Evolutionary conservation across 768 basidiomycete species (phyloP).

Genomic region (Antrodiella citrinella): DNA sequence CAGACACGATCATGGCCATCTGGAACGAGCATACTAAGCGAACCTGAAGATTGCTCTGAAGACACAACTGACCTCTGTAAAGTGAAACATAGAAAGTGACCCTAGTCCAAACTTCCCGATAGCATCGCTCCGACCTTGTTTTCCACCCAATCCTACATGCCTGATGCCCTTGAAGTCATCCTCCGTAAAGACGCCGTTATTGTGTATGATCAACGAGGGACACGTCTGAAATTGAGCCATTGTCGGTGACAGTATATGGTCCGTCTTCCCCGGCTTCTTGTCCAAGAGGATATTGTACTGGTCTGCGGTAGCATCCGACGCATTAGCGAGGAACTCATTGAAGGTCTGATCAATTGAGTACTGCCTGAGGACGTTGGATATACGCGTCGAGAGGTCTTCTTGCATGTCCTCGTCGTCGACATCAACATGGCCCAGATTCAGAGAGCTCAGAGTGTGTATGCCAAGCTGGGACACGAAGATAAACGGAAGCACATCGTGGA

Average conservation of each 20-base stretch:
- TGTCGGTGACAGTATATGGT: slow-evolving; percentile 23
- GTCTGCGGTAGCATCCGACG: slow-evolving; percentile 39
- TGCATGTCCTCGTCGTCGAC: slow-evolving; percentile 34
- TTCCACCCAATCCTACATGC: slow-evolving; percentile 37
- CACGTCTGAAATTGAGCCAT: slow-evolving; percentile 28
- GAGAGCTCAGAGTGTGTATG: slow-evolving; percentile 14
- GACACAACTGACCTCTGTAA: slow-evolving; percentile 36
- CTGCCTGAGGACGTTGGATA: slow-evolving; percentile 33
- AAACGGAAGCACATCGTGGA: not conserved
- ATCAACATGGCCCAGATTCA: slow-evolving; percentile 11
- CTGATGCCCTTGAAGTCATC: slow-evolving; percentile 41
- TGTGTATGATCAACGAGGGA: slow-evolving; percentile 37
- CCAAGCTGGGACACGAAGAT: slow-evolving; percentile 11
- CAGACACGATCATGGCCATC: slow-evolving; percentile 27
- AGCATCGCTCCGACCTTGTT: slow-evolving; percentile 26
- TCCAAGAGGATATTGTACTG: slow-evolving; percentile 36
- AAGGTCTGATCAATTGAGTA: slow-evolving; percentile 37
- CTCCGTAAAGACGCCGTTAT: slow-evolving; percentile 32
- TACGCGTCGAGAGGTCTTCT: slow-evolving; percentile 33
- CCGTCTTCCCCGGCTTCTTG: slow-evolving; percentile 9
- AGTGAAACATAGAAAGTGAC: slow-evolving; percentile 43
- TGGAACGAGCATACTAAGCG: slow-evolving; percentile 1
- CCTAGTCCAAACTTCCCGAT: slow-evolving; percentile 49
- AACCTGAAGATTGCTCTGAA: slow-evolving; percentile 1
- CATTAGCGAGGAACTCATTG: slow-evolving; percentile 47